Evolutionary conservation across 805 yeast species (phyloP).

Genomic region (Wickerhamomyces canadensis): DNA sequence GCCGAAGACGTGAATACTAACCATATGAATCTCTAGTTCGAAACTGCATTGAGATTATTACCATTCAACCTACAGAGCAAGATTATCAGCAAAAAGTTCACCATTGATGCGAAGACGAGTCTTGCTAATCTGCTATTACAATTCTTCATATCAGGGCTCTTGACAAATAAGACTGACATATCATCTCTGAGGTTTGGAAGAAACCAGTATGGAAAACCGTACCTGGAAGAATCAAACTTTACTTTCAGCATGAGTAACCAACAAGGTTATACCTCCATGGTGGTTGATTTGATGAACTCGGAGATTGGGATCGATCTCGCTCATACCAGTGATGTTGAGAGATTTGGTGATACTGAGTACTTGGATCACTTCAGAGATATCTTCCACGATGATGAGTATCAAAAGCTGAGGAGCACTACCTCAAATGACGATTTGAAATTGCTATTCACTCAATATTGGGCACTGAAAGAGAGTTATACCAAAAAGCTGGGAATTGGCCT

Average conservation of each 20-base stretch:
- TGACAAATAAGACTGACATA: conserved; percentile 15
- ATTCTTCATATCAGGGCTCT: conserved; percentile 33
- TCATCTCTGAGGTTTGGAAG: conserved; percentile 22
- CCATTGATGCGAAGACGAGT: conserved; percentile 29
- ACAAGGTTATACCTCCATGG: conserved; percentile 41
- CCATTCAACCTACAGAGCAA: conserved; percentile 36
- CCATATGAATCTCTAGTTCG: conserved; percentile 33
- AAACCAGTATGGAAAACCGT: conserved; percentile 56
- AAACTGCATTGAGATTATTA: conserved; percentile 40
- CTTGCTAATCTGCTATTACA: conserved; percentile 44
- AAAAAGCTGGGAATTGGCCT: conserved; percentile 64
- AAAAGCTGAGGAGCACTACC: conserved; percentile 22
- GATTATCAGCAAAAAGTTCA: conserved; percentile 35
- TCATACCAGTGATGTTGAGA: conserved; percentile 24
- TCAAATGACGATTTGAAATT: conserved; percentile 16
- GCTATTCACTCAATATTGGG: conserved; percentile 62
- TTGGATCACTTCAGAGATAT: conserved; percentile 37
- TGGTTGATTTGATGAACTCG: conserved; percentile 19
- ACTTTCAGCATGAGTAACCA: conserved; percentile 61
- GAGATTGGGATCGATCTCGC: conserved; percentile 47
- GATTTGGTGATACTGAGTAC: conserved; percentile 23
- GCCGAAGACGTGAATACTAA: not conserved
- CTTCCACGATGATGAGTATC: conserved; percentile 33
- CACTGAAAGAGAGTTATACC: conserved; percentile 71
- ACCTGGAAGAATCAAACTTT: conserved; percentile 24